These are phyloP conservation scores for Sporothrix luriei DNA, from an alignment of 2,329 filamentous ascomycete genomes.

Conservation along the genomic window DNA sequence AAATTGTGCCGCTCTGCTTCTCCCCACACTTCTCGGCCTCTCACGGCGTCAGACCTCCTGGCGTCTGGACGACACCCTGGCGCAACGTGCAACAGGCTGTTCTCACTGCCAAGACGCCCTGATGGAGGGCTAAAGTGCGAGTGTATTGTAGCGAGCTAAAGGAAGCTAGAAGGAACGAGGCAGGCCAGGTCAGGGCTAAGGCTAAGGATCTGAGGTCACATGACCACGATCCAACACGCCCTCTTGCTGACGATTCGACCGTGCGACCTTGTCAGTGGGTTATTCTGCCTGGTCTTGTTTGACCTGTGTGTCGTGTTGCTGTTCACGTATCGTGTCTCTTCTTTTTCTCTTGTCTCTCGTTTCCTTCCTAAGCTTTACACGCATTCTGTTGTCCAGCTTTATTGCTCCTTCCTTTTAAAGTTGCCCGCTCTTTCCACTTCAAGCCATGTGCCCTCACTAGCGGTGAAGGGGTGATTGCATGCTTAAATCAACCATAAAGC, in stretches of 20 bases:
- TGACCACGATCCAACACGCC: constrained; percentile 9
- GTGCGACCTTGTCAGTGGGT: neutral
- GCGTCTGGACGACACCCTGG: neutral
- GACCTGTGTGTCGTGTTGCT: constrained; percentile 14
- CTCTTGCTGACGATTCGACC: neutral
- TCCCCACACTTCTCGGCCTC: constrained; percentile 1
- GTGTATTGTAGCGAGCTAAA: too few relatives aligned
- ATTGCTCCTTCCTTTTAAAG: neutral
- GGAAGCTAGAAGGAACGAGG: too few relatives aligned
- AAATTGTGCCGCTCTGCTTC: neutral
- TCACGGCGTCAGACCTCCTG: neutral
- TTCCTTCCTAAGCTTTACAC: neutral
- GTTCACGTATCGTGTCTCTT: neutral
- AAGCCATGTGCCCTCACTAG: neutral
- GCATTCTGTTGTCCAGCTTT: neutral
- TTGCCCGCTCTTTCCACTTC: neutral
- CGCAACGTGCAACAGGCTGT: neutral
- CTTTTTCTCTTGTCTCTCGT: neutral
- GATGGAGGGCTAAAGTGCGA: too few relatives aligned
- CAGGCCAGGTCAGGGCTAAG: too few relatives aligned
- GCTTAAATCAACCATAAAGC: constrained; percentile 2
- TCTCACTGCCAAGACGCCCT: constrained; percentile 11
- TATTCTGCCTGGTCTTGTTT: constrained; percentile 5
- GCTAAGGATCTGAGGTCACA: too few relatives aligned
- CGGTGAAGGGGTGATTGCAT: neutral